phyloP scores from a whole-genome alignment of 73 alveolate species.

The Paramecium tetraurelia region DNA sequence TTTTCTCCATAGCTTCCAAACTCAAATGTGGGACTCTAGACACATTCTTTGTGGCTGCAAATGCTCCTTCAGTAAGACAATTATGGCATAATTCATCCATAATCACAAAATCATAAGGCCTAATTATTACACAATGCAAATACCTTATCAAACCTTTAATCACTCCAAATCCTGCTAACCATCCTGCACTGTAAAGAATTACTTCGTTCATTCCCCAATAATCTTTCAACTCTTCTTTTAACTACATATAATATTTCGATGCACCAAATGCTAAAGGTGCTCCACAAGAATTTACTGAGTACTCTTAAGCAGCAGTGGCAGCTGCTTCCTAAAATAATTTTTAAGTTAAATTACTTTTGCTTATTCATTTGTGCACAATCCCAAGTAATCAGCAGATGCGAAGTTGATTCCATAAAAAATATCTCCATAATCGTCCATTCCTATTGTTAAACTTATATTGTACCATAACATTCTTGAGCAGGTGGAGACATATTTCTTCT shows the following conservation, averaged over 20 bases:
- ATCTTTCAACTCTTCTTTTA: slow-evolving; percentile 60
- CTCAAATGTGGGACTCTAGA: slow-evolving; percentile 44
- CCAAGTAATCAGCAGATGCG: slow-evolving; percentile 61
- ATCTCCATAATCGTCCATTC: slow-evolving; percentile 64
- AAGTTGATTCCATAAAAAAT: slow-evolving; percentile 59
- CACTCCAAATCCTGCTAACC: slow-evolving; percentile 64
- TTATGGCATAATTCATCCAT: slow-evolving; percentile 63
- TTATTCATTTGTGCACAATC: slow-evolving; percentile 58
- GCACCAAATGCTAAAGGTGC: slow-evolving; percentile 66
- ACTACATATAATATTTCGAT: slow-evolving; percentile 44
- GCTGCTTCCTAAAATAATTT: slow-evolving; percentile 37
- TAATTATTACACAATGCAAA: background rate
- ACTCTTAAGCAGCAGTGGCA: slow-evolving; percentile 57
- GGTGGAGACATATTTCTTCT: slow-evolving; percentile 62
- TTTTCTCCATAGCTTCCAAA: slow-evolving; percentile 55
- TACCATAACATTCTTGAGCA: slow-evolving; percentile 63
- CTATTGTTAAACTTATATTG: background rate
- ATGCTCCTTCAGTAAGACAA: slow-evolving; percentile 61
- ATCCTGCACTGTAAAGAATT: slow-evolving; percentile 59
- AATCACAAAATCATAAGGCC: slow-evolving; percentile 56
- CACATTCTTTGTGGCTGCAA: slow-evolving; percentile 62
- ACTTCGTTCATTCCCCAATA: slow-evolving; percentile 57
- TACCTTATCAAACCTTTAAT: slow-evolving; percentile 51
- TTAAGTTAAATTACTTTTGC: background rate
- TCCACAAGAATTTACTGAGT: slow-evolving; percentile 62